phyloP scores from a whole-genome alignment of 2,329 filamentous ascomycete species.

The Fusarium cicatricum region DNA sequence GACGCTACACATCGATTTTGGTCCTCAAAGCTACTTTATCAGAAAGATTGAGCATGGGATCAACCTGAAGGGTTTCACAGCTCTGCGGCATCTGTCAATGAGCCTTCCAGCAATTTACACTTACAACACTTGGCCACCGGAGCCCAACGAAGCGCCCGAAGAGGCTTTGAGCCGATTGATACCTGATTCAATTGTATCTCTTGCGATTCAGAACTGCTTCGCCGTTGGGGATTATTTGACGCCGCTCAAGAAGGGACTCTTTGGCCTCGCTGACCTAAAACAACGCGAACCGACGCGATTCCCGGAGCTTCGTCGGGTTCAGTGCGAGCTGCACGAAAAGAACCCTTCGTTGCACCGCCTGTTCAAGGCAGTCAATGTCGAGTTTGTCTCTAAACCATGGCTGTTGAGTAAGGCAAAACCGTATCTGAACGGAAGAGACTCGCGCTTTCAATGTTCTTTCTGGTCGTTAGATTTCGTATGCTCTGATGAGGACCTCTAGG shows the following conservation, averaged over 20 bases:
- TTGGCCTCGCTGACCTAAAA: not conserved
- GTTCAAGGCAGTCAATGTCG: not conserved
- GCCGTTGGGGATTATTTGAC: not conserved
- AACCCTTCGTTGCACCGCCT: not conserved
- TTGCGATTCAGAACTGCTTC: not conserved
- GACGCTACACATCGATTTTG: constrained; percentile 4
- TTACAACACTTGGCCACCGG: too few relatives aligned
- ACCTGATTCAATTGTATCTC: constrained; percentile 6
- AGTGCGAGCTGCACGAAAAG: not conserved
- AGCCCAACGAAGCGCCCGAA: not conserved
- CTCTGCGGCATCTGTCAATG: constrained; percentile 10
- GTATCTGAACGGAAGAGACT: not conserved
- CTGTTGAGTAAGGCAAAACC: not conserved
- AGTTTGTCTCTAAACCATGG: not conserved
- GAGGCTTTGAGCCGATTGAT: not conserved
- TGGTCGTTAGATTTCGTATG: too few relatives aligned
- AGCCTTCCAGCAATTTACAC: not conserved
- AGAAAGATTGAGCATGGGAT: not conserved
- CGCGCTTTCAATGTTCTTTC: too few relatives aligned
- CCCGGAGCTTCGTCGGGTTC: not conserved
- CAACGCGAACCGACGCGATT: not conserved
- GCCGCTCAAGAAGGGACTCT: constrained; percentile 2
- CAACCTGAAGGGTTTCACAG: constrained; percentile 6
- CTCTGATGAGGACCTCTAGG: too few relatives aligned
- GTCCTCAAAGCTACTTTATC: not conserved